These are phyloP conservation scores for Eimeria praecox DNA, from an alignment of 169 alveolate genomes.

Conservation along the genomic window DNA sequence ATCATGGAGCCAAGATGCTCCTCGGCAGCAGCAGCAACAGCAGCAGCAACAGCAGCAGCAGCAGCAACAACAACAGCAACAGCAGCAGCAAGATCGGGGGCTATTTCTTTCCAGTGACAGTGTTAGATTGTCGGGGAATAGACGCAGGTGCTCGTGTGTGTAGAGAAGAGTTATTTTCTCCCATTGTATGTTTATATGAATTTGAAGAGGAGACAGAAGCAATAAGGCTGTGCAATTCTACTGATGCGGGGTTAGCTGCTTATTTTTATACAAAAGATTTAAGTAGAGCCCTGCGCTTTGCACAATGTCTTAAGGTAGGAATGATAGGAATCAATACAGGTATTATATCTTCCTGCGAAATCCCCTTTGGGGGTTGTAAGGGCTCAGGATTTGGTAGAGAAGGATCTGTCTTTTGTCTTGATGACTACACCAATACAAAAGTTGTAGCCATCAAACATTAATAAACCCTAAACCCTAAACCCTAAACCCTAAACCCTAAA, in stretches of 20 bases:
- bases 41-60: not conserved
- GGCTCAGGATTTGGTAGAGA: slow-evolving; percentile 82
- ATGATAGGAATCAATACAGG: slow-evolving; percentile 79
- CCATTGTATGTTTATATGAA: slow-evolving; percentile 72
- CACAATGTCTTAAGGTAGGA: slow-evolving; percentile 19
- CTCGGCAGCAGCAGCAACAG: not conserved
- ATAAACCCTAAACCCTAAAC: too few relatives aligned
- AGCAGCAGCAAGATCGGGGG: slow-evolving; percentile 13
- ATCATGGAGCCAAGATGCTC: slow-evolving; percentile 48
- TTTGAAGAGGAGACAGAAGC: slow-evolving; percentile 63
- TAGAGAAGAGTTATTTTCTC: slow-evolving; percentile 52
- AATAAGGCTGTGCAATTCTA: slow-evolving; percentile 13
- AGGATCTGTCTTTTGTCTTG: slow-evolving; percentile 77
- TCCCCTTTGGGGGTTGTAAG: slow-evolving; percentile 82
- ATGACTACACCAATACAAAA: slow-evolving; percentile 74
- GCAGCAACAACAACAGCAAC: not conserved
- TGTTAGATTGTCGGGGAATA: slow-evolving; percentile 72
- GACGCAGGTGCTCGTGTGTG: not conserved
- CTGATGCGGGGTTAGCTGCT: slow-evolving; percentile 69
- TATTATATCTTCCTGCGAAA: slow-evolving; percentile 52
- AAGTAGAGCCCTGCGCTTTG: slow-evolving; percentile 23
- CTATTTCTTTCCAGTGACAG: slow-evolving; percentile 14
- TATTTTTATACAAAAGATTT: slow-evolving; percentile 25
- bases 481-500: too few relatives aligned
- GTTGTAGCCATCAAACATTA: too few relatives aligned